A percentile compares a stretch with the other conserved stretches of the same genome.
Conservation (phyloP, 73 alveolate genomes). For the Paramecium pentaurelia region DNA sequence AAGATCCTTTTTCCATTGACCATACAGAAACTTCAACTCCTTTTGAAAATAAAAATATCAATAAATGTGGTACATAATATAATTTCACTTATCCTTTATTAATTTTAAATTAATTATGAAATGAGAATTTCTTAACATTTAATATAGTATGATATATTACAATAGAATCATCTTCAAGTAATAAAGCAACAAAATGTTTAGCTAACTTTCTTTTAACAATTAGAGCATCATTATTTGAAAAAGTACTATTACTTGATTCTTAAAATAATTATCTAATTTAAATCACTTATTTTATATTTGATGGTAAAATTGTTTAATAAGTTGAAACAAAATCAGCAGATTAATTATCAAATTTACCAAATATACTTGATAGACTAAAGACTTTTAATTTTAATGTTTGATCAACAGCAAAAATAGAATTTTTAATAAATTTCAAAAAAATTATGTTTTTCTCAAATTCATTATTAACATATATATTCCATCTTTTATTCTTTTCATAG, state of each 20-base stretch:
- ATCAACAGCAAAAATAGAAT: conserved; percentile 34
- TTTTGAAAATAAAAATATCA: neutral
- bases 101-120: neutral
- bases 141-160: conserved; percentile 5
- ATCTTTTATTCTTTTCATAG: neutral
- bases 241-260: neutral
- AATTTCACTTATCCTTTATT: neutral
- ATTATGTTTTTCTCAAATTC: neutral
- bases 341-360: conserved; percentile 35
- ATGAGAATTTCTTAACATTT: neutral
- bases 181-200: conserved; percentile 20
- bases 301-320: neutral
- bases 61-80: neutral
- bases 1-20: conserved; percentile 34
- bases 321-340: neutral
- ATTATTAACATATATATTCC: neutral
- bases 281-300: neutral
- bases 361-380: neutral
- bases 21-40: conserved; percentile 8
- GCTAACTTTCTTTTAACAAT: neutral
- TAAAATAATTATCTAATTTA: neutral
- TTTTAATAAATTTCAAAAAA: neutral
- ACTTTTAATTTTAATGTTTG: neutral
- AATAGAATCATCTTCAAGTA: conserved; percentile 2
- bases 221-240: neutral